Percentiles rank a stretch among this genome's conserved stretches.
These are phyloP conservation scores for Pythium scleroteichum DNA, from an alignment of 352 stramenopile species.

Conservation along the genomic window DNA sequence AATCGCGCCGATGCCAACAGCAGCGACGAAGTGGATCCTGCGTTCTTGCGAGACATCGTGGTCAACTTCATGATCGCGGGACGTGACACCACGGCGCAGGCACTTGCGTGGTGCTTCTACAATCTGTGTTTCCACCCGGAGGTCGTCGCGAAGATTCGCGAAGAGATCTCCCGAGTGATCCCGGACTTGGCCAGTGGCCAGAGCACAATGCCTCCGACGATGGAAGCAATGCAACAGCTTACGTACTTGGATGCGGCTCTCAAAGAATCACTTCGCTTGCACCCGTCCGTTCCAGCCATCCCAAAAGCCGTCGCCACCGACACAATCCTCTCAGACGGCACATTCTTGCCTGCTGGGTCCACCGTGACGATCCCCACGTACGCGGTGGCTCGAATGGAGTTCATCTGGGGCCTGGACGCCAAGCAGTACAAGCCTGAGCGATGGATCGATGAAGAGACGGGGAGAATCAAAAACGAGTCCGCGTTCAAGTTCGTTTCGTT, in stretches of 20 bases:
- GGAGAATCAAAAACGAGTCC: conserved; percentile 30
- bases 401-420: conserved; percentile 45
- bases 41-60: conserved; percentile 67
- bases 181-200: neutral
- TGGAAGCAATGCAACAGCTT: conserved; percentile 43
- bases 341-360: conserved; percentile 35
- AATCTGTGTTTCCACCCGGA: conserved; percentile 8
- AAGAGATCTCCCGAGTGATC: conserved; percentile 35
- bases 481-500: conserved; percentile 27
- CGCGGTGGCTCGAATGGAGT: conserved; percentile 34
- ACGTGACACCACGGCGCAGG: conserved; percentile 67
- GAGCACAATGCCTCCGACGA: conserved; percentile 19
- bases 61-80: conserved; percentile 79
- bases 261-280: conserved; percentile 38
- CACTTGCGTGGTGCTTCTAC: conserved; percentile 71
- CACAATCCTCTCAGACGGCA: conserved; percentile 33
- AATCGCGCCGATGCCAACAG: conserved; percentile 26
- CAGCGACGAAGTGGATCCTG: conserved; percentile 31
- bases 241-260: conserved; percentile 45
- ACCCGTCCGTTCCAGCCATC: conserved; percentile 35
- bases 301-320: conserved; percentile 25
- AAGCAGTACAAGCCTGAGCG: conserved; percentile 26
- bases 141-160: conserved; percentile 31
- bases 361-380: conserved; percentile 41
- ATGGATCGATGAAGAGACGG: conserved; percentile 30